A percentile compares a stretch with the other conserved stretches of the same genome.
Evolutionary conservation across 495 filamentous ascomycete genomes (phyloP).

Genomic region (Opeltia flavorubescens): DNA sequence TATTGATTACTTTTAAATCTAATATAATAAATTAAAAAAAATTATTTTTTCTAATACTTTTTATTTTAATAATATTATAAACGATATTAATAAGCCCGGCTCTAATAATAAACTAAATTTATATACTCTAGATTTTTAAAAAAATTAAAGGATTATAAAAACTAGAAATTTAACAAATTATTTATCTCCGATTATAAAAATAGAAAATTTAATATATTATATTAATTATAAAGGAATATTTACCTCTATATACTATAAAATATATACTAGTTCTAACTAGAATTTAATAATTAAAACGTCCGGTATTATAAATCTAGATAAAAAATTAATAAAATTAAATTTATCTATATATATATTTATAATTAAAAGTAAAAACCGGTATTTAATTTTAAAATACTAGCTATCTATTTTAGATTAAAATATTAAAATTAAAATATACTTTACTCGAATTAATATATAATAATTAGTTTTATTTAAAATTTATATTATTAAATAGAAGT

Average conservation of each 20-base stretch:
- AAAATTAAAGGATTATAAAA: conserved; percentile 36
- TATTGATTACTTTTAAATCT: conserved; percentile 78
- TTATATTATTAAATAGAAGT: conserved; percentile 79
- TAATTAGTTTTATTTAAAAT: conserved; percentile 82
- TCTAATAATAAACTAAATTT: conserved; percentile 22
- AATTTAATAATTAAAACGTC: conserved; percentile 96
- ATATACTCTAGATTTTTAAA: conserved; percentile 16
- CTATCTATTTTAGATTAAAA: conserved; percentile 82
- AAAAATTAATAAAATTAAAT: conserved; percentile 57
- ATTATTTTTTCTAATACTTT: conserved; percentile 65
- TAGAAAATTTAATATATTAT: conserved; percentile 96
- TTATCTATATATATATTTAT: conserved; percentile 98
- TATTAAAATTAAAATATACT: conserved; percentile 90
- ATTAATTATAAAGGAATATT: conserved; percentile 96
- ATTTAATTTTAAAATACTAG: conserved; percentile 82
- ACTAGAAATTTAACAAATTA: conserved; percentile 90
- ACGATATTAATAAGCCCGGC: conserved; percentile 35
- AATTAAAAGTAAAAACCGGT: conserved; percentile 83
- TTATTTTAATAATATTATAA: conserved; percentile 71
- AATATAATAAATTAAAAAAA: conserved; percentile 63
- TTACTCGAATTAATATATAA: conserved; percentile 87
- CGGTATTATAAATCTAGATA: conserved; percentile 37
- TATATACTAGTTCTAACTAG: conserved; percentile 91
- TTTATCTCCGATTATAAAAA: conserved; percentile 70
- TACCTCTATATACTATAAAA: conserved; percentile 89